Conservation (phyloP, 2,329 filamentous ascomycete genomes). For the Arthrocladium fulminans region DNA sequence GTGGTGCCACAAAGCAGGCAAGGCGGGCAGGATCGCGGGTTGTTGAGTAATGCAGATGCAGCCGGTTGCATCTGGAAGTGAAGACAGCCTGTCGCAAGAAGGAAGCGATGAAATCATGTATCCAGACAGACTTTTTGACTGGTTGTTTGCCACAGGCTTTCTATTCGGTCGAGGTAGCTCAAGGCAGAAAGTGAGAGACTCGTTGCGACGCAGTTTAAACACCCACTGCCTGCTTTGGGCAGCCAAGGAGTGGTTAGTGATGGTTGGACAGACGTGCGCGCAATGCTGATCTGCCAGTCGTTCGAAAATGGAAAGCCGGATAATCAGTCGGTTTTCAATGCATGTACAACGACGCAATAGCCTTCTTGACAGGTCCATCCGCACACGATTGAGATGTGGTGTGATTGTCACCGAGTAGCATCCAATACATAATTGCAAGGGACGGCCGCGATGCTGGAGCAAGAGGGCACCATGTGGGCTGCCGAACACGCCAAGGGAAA, state of each 20-base stretch:
- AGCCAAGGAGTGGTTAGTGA: neutral
- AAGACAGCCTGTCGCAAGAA: neutral
- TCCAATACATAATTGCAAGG: neutral
- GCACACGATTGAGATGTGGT: neutral
- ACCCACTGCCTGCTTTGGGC: neutral
- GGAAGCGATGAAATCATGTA: slow-evolving; percentile 7
- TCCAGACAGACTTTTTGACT: neutral
- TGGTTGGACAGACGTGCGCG: neutral
- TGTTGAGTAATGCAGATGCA: neutral
- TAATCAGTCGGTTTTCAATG: no score
- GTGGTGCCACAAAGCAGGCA: neutral
- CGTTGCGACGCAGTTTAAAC: slow-evolving; percentile 1
- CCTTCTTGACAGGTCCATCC: neutral
- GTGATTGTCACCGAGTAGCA: neutral
- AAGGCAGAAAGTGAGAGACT: neutral
- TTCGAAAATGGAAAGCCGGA: no score
- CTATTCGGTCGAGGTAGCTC: neutral
- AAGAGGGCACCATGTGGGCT: neutral
- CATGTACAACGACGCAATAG: neutral
- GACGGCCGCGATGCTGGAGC: neutral
- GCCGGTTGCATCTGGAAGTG: neutral
- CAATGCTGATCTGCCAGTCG: neutral
- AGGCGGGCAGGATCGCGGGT: neutral
- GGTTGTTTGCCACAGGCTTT: neutral
- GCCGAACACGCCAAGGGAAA: no score